Evolutionary conservation across 1,284 basidiomycete genomes (phyloP), one percentile per base, ranked within the genome.

Genomic region (Anthracocystis panici-leucophaei): DNA sequence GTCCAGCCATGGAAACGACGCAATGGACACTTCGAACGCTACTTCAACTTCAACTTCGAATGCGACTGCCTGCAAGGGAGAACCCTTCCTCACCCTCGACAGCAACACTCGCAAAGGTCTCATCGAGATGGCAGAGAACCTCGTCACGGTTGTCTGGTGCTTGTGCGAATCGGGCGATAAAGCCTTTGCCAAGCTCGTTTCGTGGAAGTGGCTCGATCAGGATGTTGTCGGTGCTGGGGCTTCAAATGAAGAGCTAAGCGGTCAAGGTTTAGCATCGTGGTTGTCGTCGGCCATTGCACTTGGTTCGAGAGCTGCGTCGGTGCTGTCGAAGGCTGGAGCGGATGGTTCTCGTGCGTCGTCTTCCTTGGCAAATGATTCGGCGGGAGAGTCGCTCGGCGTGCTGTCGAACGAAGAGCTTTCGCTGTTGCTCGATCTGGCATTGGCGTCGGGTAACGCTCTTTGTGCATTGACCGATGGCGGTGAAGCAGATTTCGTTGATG

Each of bases 131-230:
- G 77, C 71, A 25, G 77, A 75, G 31, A 79, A 66, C 40, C 67
- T 79, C 14, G 79, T 77, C n/a, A 78, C 77, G 6, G 38, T 74
- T 16, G 61, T 78, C 2, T 69, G 72, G 65, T 77, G 77, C 44
- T 44, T 79, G 4, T 75, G 77, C 59, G 79, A 79, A 35, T 54
- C 67, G 6, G 78, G 79, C 41, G 79, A 77, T 23, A 79, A 79
- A 54, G 58, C 76, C 5, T 69, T 76, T 12, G 61, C 63, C 25
- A 72, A 73, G 21, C 70, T 72, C 7, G 73, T 76, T 3, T 48
- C 49, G 1, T 81, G 72, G 72, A 71, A 58, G 56, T 81, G 79
- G 79, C 62, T 62, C 35, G 66, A 65, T 29, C 50, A 55, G 11
- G 68, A 69, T 12, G 20, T 75, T 21, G 61, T 58, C 14, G 70